Percentiles rank a stretch among this genome's conserved stretches.
phyloP scores from a whole-genome alignment of 352 stramenopile genomes.

The Phytophthora syringae region DNA sequence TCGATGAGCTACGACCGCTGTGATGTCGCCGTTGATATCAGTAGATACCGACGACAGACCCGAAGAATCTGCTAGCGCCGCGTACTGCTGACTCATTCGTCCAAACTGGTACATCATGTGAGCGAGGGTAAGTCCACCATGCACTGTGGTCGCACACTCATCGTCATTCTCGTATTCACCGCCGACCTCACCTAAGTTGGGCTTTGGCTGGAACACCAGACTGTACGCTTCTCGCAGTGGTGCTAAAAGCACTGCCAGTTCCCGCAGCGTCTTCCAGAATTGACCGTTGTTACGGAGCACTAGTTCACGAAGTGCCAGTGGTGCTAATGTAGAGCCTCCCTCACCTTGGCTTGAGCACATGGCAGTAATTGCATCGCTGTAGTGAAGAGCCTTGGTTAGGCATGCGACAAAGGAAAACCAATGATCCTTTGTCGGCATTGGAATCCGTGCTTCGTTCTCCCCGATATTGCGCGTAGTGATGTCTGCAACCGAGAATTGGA shows the following conservation, averaged over 20 bases:
- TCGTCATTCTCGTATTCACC: conserved; percentile 34
- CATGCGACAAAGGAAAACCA: conserved; percentile 74
- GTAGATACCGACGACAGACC: conserved; percentile 10
- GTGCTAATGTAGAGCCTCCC: conserved; percentile 18
- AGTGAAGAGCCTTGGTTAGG: conserved; percentile 55
- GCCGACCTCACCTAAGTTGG: conserved; percentile 15
- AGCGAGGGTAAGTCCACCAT: conserved; percentile 62
- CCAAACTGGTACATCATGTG: conserved; percentile 84
- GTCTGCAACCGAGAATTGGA: conserved; percentile 54
- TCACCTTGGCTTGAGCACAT: conserved; percentile 49
- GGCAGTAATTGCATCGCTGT: conserved; percentile 58
- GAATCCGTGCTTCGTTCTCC: conserved; percentile 49
- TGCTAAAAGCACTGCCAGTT: conserved; percentile 52
- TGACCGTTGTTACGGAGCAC: conserved; percentile 55
- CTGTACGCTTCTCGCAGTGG: conserved; percentile 69
- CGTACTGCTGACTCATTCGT: conserved; percentile 77
- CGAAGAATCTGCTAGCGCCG: conserved; percentile 35
- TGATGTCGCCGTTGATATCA: conserved; percentile 18
- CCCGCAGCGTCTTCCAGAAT: conserved; percentile 52
- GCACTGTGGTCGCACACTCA: conserved; percentile 37
- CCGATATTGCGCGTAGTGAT: conserved; percentile 43
- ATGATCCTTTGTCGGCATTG: conserved; percentile 60
- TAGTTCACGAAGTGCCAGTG: conserved; percentile 59
- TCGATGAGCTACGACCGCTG: conserved; percentile 42
- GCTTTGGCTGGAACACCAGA: conserved; percentile 55